Conservation (phyloP, 371 early-diverging fungal genomes). For the Entomophthora muscae region DNA sequence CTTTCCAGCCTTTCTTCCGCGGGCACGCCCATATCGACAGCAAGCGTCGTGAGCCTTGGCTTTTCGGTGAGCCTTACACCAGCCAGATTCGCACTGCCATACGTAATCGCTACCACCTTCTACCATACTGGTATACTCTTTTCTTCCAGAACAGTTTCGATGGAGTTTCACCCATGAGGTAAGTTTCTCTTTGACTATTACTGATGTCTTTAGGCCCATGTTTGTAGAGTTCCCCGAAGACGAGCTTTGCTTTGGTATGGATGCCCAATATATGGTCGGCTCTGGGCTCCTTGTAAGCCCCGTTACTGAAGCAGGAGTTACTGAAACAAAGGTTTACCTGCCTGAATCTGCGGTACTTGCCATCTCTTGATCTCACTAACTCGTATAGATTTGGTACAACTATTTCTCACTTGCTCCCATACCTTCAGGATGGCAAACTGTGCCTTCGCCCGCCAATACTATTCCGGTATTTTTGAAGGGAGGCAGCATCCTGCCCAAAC, state of each 20-base stretch:
- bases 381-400: slow-evolving; percentile 57
- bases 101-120: slow-evolving; percentile 48
- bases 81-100: slow-evolving; percentile 47
- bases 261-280: slow-evolving; percentile 76
- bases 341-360: slow-evolving; percentile 22
- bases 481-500: slow-evolving; percentile 68
- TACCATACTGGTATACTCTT: slow-evolving; percentile 71
- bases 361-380: slow-evolving; percentile 3
- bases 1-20: slow-evolving; percentile 83
- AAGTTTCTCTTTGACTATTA: not conserved
- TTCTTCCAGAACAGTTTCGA: slow-evolving; percentile 43
- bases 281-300: slow-evolving; percentile 55
- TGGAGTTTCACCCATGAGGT: slow-evolving; percentile 59
- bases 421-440: slow-evolving; percentile 26
- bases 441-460: slow-evolving; percentile 39
- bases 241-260: slow-evolving; percentile 42
- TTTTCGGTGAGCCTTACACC: slow-evolving; percentile 66
- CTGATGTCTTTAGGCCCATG: slow-evolving; percentile 42
- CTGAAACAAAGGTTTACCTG: slow-evolving; percentile 42
- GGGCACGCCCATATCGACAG: slow-evolving; percentile 88
- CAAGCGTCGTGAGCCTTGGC: slow-evolving; percentile 91
- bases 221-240: slow-evolving; percentile 63
- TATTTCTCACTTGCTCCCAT: slow-evolving; percentile 28
- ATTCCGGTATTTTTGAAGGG: slow-evolving; percentile 74
- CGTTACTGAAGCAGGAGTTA: slow-evolving; percentile 32